A percentile compares a stretch with the other conserved stretches of the same genome.
These are phyloP conservation scores for Pythium aristosporum DNA, from an alignment of 352 stramenopile genomes.

Conservation along the genomic window DNA sequence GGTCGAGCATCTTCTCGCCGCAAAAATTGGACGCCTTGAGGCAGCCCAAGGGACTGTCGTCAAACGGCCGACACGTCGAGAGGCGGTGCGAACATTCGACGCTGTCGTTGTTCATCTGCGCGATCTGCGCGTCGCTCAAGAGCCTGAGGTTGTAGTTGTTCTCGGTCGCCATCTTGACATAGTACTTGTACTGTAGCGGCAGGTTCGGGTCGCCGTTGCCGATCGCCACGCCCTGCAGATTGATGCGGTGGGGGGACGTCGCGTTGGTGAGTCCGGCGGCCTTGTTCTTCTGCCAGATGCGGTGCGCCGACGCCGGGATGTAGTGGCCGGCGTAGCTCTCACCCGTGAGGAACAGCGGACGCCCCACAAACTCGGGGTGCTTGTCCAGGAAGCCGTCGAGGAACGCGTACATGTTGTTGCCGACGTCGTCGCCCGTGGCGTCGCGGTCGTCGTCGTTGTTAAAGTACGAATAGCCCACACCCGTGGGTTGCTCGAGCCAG, in stretches of 20 bases:
- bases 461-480: constrained; percentile 42
- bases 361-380: constrained; percentile 40
- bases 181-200: constrained; percentile 38
- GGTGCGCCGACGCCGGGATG: constrained; percentile 39
- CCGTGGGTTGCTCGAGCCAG: constrained; percentile 45
- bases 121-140: constrained; percentile 31
- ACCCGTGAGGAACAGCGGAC: constrained; percentile 52
- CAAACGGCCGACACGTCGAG: constrained; percentile 8
- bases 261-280: constrained; percentile 23
- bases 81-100: constrained; percentile 23
- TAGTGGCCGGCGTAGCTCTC: constrained; percentile 68
- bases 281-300: constrained; percentile 38
- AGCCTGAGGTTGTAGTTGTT: constrained; percentile 69
- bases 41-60: neutral
- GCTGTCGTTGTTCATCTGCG: neutral
- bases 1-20: constrained; percentile 5
- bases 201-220: constrained; percentile 66
- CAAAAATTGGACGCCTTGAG: neutral
- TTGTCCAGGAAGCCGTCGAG: constrained; percentile 54
- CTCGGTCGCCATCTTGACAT: constrained; percentile 40
- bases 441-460: constrained; percentile 2
- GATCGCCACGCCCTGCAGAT: constrained; percentile 60
- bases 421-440: constrained; percentile 39
- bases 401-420: constrained; percentile 53
- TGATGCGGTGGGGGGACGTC: constrained; percentile 39